Percentiles rank a stretch among this genome's conserved stretches.
phyloP scores from a whole-genome alignment of 805 yeast species.

The Wickerhamomyces alni region DNA sequence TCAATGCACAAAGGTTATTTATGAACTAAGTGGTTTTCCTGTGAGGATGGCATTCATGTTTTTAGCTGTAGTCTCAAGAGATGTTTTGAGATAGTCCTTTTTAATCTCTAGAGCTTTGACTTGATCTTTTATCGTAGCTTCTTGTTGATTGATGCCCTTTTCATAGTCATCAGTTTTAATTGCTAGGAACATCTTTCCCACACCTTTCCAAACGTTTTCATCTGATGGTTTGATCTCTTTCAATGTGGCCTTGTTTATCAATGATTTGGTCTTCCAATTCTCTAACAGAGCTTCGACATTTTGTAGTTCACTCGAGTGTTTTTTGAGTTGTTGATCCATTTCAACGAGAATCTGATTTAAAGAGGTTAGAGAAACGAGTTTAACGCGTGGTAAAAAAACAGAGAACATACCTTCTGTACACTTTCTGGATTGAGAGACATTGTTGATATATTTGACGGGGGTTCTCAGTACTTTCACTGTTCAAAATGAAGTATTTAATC shows the following conservation, averaged over 20 bases:
- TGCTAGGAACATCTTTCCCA: conserved; percentile 67
- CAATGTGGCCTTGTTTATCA: conserved; percentile 39
- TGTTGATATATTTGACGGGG: neutral
- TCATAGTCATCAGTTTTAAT: conserved; percentile 42
- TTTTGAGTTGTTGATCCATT: conserved; percentile 58
- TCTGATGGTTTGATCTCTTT: conserved; percentile 40
- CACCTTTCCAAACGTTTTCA: conserved; percentile 67
- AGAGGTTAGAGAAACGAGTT: no score
- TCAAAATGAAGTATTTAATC: no score
- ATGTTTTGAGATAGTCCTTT: conserved; percentile 65
- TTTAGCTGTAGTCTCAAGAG: conserved; percentile 67
- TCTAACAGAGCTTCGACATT: conserved; percentile 41
- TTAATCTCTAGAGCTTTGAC: conserved; percentile 59
- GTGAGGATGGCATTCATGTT: conserved; percentile 44
- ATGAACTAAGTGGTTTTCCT: conserved; percentile 12
- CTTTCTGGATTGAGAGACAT: conserved; percentile 40
- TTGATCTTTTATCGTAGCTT: conserved; percentile 49
- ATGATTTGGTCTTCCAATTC: conserved; percentile 3
- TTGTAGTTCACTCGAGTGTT: conserved; percentile 53
- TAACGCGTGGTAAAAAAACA: no score
- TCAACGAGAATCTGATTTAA: conserved; percentile 43
- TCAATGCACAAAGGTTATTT: neutral
- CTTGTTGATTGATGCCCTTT: conserved; percentile 43
- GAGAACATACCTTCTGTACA: neutral
- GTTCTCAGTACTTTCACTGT: no score